A percentile compares a stretch with the other conserved stretches of the same genome.
phyloP scores from a whole-genome alignment of 345 rosid genomes.

The Xanthoceras sorbifolium region DNA sequence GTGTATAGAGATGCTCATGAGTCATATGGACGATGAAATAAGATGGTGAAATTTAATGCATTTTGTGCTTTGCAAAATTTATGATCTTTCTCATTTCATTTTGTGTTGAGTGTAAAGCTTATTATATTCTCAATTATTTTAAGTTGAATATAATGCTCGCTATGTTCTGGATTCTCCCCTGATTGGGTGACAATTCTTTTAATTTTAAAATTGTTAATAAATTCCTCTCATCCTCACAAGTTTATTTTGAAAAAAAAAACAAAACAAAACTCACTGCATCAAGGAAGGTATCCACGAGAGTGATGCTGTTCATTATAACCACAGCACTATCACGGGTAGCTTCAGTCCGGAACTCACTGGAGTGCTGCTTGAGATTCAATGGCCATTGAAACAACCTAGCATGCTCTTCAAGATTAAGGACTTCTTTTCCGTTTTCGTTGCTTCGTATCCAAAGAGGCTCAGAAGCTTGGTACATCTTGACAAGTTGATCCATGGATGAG shows the following conservation, averaged over 20 bases:
- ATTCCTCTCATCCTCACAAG: no score
- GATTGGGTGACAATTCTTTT: no score
- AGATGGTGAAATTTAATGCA: no score
- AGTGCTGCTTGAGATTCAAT: slow-evolving; percentile 38
- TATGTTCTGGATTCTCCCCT: no score
- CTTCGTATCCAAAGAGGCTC: slow-evolving; percentile 77
- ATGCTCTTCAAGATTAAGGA: slow-evolving; percentile 69
- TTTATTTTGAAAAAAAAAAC: no score
- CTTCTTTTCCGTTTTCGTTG: slow-evolving; percentile 36
- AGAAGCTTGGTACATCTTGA: slow-evolving; percentile 55
- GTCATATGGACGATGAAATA: not conserved
- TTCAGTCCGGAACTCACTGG: slow-evolving; percentile 56
- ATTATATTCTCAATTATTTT: no score
- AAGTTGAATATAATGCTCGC: no score
- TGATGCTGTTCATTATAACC: slow-evolving; percentile 89
- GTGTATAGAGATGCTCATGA: not conserved
- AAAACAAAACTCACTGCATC: slow-evolving; percentile 62
- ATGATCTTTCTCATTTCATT: no score
- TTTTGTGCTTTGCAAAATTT: no score
- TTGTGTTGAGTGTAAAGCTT: no score
- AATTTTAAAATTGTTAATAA: no score
- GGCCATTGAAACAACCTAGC: slow-evolving; percentile 70
- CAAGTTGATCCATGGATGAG: slow-evolving; percentile 66
- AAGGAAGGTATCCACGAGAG: slow-evolving; percentile 75
- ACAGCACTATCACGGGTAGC: slow-evolving; percentile 71